Evolutionary conservation across 768 basidiomycete species (phyloP).

Genomic region (Boletus huronensis): DNA sequence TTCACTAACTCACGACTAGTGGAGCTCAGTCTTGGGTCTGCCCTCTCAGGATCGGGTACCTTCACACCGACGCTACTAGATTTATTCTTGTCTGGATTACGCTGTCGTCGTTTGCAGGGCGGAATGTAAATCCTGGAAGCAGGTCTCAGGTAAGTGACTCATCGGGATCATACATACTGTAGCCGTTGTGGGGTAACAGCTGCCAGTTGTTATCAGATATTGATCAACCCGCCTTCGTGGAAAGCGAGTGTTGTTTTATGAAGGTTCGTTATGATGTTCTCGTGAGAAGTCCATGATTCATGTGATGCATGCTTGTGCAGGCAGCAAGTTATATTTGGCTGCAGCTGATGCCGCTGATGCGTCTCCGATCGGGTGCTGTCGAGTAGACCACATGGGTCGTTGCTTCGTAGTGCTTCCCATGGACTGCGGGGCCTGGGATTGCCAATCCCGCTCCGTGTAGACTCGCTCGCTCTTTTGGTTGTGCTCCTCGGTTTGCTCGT

Average conservation of each 20-base stretch:
- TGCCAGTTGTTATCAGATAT: background rate
- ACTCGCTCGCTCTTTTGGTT: background rate
- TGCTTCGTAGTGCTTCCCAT: background rate
- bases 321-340: background rate
- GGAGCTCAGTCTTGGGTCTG: background rate
- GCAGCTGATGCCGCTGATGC: background rate
- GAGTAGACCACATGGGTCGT: background rate
- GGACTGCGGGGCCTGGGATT: background rate
- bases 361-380: background rate
- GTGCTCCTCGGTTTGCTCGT: background rate
- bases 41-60: background rate
- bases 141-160: background rate
- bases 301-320: background rate
- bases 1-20: background rate
- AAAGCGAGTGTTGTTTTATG: background rate
- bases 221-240: background rate
- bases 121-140: background rate
- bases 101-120: background rate
- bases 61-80: background rate
- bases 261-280: background rate
- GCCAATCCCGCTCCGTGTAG: background rate
- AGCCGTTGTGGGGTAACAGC: background rate
- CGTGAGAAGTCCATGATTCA: background rate
- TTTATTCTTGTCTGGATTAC: background rate
- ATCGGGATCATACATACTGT: background rate